Evolutionary conservation across 2,329 filamentous ascomycete genomes (phyloP), one percentile per base, ranked within the genome.

Genomic region (Zymoseptoria tritici): DNA sequence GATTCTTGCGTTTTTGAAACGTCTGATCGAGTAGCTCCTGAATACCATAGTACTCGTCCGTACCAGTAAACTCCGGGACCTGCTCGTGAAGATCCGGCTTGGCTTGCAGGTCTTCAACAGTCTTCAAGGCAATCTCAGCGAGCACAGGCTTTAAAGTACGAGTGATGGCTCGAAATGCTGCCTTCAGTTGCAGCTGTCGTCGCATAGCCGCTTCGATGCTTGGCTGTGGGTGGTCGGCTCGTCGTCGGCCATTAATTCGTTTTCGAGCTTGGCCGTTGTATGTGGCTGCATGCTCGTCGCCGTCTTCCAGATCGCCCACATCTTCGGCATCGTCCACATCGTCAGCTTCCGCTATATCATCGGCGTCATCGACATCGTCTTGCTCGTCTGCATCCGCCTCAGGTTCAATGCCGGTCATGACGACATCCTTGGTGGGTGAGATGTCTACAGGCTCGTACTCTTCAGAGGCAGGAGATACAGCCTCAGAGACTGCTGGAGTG

Each of bases 151-250:
- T 89, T 66, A 88, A 74, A 29, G 82, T 79, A 66, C 83, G 81
- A 60, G 84, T 80, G 56, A 90, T 81, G 60, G 81, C 77, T n/a
- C 83, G 80, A 72, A 84, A 90, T 22, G 79, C 79, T 58, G 84
- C 83, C 72, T 87, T 87, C 67, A 90, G 78, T 66, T 87, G 82
- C 65, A 86, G 80, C 70, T 86, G 83, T 57, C 87, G 84, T 56
- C 78, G 74, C 64, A 81, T 70, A 58, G 77, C 74, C 16, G 75
- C 73, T 67, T 81, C 79, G 54, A 81, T 71, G 57, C 75, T 74
- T 50, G 74, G 68, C 65, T 77, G 74, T 56, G 76, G 66, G 73
- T 81, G 77, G 57, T 76, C 76, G 62, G 78, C 78, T 68, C 79
- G 73, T 52, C 78, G 72, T 62, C 78, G 73, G 59, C 77, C 78